phyloP scores from a whole-genome alignment of 208 protist genomes.

The Naegleria fowleri region DNA sequence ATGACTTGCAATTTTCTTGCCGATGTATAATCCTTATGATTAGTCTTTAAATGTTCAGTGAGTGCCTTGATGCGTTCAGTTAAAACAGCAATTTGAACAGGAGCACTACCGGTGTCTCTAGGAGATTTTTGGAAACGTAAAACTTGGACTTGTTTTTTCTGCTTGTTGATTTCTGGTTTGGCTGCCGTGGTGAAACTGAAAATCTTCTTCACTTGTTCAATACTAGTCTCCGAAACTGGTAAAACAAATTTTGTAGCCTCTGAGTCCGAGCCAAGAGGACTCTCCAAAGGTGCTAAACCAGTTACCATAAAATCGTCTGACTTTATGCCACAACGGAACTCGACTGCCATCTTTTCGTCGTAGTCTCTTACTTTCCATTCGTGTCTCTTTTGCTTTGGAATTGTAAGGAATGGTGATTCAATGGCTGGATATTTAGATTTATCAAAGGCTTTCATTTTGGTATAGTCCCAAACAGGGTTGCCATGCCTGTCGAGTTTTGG shows the following conservation, averaged over 20 bases:
- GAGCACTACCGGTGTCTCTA: neutral
- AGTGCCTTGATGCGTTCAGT: slow-evolving; percentile 4
- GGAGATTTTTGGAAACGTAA: neutral
- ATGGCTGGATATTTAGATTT: slow-evolving; percentile 16
- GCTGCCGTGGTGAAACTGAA: neutral
- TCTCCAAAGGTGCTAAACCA: neutral
- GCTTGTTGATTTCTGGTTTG: neutral
- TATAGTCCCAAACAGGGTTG: slow-evolving; percentile 17
- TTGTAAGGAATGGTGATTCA: neutral
- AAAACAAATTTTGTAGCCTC: neutral
- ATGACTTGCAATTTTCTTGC: neutral
- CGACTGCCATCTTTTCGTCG: neutral
- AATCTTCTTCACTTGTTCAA: neutral
- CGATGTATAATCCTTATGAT: neutral
- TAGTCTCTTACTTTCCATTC: neutral
- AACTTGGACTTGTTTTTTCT: neutral
- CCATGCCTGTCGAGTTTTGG: neutral
- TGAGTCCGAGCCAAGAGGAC: neutral
- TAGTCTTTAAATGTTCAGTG: neutral
- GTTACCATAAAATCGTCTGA: neutral
- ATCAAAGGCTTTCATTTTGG: neutral
- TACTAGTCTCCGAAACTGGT: neutral
- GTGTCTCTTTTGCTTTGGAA: slow-evolving; percentile 16
- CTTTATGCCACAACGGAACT: neutral
- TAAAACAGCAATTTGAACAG: slow-evolving; percentile 5